Conservation (phyloP, 257 asterid genomes). For the Solanum peruvianum region DNA sequence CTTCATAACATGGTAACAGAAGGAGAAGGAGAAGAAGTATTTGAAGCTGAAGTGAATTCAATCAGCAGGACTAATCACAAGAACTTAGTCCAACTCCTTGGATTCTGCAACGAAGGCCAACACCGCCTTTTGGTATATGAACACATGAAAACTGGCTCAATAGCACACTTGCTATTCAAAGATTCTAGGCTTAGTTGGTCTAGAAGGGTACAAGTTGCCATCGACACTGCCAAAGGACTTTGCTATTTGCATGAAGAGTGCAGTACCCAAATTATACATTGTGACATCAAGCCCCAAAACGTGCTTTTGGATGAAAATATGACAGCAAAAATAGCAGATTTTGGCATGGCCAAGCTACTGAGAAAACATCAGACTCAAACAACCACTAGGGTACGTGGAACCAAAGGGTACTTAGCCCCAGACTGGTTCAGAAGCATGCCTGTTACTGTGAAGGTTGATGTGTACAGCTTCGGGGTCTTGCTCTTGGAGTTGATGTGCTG, state of each 20-base stretch:
- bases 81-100: conserved; percentile 23
- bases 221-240: conserved; percentile 20
- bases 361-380: background rate
- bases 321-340: background rate
- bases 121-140: conserved; percentile 21
- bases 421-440: background rate
- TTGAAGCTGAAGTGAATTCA: conserved; percentile 20
- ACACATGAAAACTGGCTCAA: conserved; percentile 15
- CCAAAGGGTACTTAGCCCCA: background rate
- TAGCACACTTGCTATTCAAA: conserved; percentile 8
- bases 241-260: conserved; percentile 33
- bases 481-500: background rate
- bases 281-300: background rate
- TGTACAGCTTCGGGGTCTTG: background rate
- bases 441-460: background rate
- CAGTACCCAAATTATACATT: conserved; percentile 18
- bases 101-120: conserved; percentile 16
- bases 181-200: conserved; percentile 14
- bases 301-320: background rate
- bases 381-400: background rate
- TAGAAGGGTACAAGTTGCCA: conserved; percentile 12
- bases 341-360: background rate
- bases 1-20: conserved; percentile 4
- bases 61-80: conserved; percentile 27
- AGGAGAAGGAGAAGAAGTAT: conserved; percentile 7